phyloP scores from a whole-genome alignment of 371 early-diverging fungal species.

The Rhizopus sp. region DNA sequence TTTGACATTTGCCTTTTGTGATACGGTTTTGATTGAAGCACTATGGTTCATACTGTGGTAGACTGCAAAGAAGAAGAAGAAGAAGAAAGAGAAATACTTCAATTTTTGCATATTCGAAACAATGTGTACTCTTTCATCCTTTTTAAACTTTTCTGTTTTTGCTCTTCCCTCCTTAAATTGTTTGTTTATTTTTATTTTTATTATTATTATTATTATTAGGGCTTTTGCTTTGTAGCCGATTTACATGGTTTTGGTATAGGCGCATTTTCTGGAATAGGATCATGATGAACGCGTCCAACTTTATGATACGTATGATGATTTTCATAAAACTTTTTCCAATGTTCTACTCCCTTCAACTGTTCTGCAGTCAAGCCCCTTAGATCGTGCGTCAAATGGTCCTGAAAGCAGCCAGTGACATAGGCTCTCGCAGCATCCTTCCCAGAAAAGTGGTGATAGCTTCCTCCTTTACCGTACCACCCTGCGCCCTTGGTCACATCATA shows the following conservation, averaged over 20 bases:
- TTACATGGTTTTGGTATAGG: constrained; percentile 74
- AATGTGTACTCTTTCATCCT: no score
- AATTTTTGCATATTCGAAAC: not conserved
- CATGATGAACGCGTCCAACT: constrained; percentile 82
- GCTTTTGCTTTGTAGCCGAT: constrained; percentile 38
- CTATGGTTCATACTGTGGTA: not conserved
- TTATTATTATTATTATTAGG: constrained; percentile 9
- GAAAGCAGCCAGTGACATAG: constrained; percentile 93
- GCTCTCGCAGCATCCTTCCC: constrained; percentile 93
- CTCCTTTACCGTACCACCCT: constrained; percentile 81
- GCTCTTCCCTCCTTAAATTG: not conserved
- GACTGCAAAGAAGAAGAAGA: constrained; percentile 5
- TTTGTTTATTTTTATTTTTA: not conserved
- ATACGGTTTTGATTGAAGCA: not conserved
- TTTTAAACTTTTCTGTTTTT: no score
- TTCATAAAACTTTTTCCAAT: constrained; percentile 89
- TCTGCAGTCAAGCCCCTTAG: constrained; percentile 75
- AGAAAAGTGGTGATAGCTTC: constrained; percentile 88
- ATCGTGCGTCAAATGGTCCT: constrained; percentile 93
- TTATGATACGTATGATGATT: constrained; percentile 82
- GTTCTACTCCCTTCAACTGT: constrained; percentile 74
- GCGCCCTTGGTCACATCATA: constrained; percentile 81
- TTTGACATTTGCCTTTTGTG: not conserved
- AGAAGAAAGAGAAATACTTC: constrained; percentile 1
- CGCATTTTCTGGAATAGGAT: constrained; percentile 76